Evolutionary conservation across 768 basidiomycete genomes (phyloP).

Genomic region (Chalciporus sphaerocephalus): DNA sequence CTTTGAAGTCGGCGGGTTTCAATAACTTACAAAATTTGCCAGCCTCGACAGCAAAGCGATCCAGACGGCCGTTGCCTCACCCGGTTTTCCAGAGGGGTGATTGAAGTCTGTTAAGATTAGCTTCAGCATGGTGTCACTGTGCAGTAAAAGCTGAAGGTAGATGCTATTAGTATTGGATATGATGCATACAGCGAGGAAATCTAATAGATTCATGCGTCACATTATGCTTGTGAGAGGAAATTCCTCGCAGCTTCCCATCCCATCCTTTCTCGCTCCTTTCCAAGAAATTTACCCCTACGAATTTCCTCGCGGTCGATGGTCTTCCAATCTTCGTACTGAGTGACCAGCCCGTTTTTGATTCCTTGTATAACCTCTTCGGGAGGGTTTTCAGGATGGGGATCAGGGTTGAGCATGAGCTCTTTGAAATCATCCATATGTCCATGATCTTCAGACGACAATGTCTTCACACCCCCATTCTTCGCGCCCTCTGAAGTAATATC

Average conservation of each 20-base stretch:
- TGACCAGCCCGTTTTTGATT: slow-evolving; percentile 41
- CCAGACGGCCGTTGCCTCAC: slow-evolving; percentile 29
- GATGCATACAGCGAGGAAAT: slow-evolving; percentile 3
- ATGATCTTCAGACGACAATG: slow-evolving; percentile 6
- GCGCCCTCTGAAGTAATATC: slow-evolving; percentile 41
- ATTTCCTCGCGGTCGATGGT: slow-evolving; percentile 68
- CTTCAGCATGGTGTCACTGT: too few relatives aligned
- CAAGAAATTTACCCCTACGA: slow-evolving; percentile 46
- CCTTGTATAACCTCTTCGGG: slow-evolving; percentile 47
- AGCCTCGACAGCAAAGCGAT: slow-evolving; percentile 17
- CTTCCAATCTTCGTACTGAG: slow-evolving; percentile 73
- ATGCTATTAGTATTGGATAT: slow-evolving; percentile 11
- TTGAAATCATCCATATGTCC: background rate
- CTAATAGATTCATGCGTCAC: background rate
- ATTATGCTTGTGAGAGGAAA: slow-evolving; percentile 22
- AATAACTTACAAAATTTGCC: slow-evolving; percentile 28
- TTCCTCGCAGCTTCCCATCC: slow-evolving; percentile 53
- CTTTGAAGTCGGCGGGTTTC: slow-evolving; percentile 19
- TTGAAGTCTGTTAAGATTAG: too few relatives aligned
- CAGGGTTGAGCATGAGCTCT: slow-evolving; percentile 32
- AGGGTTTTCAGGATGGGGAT: slow-evolving; percentile 40
- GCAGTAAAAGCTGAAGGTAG: background rate
- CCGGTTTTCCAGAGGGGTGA: slow-evolving; percentile 25
- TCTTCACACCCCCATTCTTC: slow-evolving; percentile 15
- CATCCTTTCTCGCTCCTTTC: slow-evolving; percentile 79